Evolutionary conservation across 2,329 filamentous ascomycete species (phyloP), one percentile per base, ranked within the genome.

Genomic region (Pyrenochaeta sp.): DNA sequence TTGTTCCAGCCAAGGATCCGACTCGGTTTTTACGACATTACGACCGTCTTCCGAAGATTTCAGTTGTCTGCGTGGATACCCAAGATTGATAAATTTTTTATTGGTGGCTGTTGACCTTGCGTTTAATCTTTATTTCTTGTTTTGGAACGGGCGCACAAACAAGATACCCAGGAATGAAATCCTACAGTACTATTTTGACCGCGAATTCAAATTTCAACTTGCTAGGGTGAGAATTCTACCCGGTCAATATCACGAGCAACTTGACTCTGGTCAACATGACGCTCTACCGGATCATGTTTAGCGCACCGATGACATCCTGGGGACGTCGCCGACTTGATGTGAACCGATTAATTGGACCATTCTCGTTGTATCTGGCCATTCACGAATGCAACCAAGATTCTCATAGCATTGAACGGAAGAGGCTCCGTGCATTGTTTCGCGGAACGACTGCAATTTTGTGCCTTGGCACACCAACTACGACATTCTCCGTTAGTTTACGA

Each of bases 101-200:
- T 18, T 37, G 18, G 20, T 21, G 36, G 4, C 21, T 39, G 21
- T 21, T 12, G 12, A n/a, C 3, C 14, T 39, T 39, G 12, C 11
- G 2, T n/a, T 41, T 20, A n/a, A 31, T 31, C 29, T 41, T 40
- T 23, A n/a, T 18, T 21, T 39, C 42, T 36, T 42, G 29, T 33
- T 41, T 50, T 48, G 33, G 11, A 29, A 45, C 49, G 49, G 50
- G 47, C 50, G 48, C 45, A 44, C 47, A 54, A 45, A 57, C 39
- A 49, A 47, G 57, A 60, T 60, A 60, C 57, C 57, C 57, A 56
- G 14, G 35, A 51, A 35, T n/a, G n/a, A n/a, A n/a, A n/a, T n/a
- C n/a, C 41, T 31, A 31, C 45, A 45, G 11, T 18, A 36, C 32
- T 36, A 36, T 36, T 36, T 27, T 48, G 45, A n/a, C n/a, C n/a